Base-by-base conservation (phyloP, 1,284 basidiomycete species). In the Mycosarcoma mackinlayi region DNA sequence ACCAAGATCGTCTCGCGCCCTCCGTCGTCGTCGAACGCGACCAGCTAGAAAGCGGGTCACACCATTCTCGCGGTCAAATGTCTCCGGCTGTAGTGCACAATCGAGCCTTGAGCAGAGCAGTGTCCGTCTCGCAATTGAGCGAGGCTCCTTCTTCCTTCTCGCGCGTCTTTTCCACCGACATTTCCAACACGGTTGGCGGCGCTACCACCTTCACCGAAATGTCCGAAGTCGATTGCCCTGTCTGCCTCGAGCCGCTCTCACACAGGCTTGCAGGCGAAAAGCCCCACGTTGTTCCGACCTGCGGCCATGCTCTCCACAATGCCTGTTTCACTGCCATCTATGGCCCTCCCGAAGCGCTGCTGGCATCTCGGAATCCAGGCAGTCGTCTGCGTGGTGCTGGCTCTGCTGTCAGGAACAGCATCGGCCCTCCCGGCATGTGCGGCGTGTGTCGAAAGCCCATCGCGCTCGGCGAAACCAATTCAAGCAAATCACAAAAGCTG, bases 321-420 rank as follows among this genome's bases (percentile, higher is more conserved):
- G 93, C 93, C 18, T 97, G 94, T 84, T 97, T 96, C 82, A 92
- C 89, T 9, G 92, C 93, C 13, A 94, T 97, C 6, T 98, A 98
- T 83, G 94, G 94, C 13, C 90, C 90, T 1, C 89, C 90, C 1
- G 91, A 92, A 6, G 86, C 84, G n/a, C 86, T 78, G 35, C 40
- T 75, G 7, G 72, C 73, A 9, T 49, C 63, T 33, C 75, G 71
- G 40, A 58, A 53, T 25, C 42, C 58, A 13, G 53, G 37, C 25
- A 54, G 51, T 18, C 46, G 70, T 7, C 66, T 55, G 47, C 64
- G 66, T 21, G 46, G 52, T 19, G 54, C 64, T 30, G 58, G 67
- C 10, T 18, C 38, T 23, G 42, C 49, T n/a, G 46, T 58, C n/a
- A 40, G 47, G 84, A 83, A 5, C 80, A 90, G 39, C 85, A 89